Evolutionary conservation across 1,284 basidiomycete genomes (phyloP), one percentile per base, ranked within the genome.

Genomic region (Vanrija humicola): DNA sequence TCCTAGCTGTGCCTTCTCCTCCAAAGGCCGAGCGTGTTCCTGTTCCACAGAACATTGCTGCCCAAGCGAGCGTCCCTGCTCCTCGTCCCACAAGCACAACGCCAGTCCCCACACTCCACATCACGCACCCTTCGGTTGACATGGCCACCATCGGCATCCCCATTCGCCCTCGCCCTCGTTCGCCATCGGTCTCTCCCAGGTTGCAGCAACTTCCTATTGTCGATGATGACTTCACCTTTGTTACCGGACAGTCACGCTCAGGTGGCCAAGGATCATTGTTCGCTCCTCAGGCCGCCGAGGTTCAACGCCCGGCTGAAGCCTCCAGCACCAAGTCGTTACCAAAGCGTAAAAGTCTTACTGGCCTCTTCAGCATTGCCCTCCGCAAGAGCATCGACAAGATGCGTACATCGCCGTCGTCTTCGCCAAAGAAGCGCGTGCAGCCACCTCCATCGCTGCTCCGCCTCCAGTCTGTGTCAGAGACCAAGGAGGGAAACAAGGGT

Each of bases 321-420:
- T 34, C 34, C 2, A 34, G 34, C 34, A 8, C 34, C 12, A 34
- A 34, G 34, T 50, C 43, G n/a, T 45, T 75, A 2, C 73, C 71
- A 1, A 72, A 70, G 58, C 50, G 73, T 19, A 73, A 74, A 53
- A 68, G 65, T 43, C 58, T 75, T 8, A 64, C 57, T 6, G 71
- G 69, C 3, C 55, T 75, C 1, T 75, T 75, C 52, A 68, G 67
- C 9, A 28, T 66, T 1, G 29, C 58, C 10, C 43, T 68, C 46
- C 67, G 64, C 59, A 60, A 55, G 38, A 63, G 59, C 28, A n/a
- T 57, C 12, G 64, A 64, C 38, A 60, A 56, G 48, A 42, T 65
- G 38, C 59, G 52, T 18, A 39, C 61, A 18, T 34, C 34, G 5
- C 34, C 34, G 9, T 29, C 53, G 5, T 23, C 38, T 3, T 10